Percentiles rank a stretch among this genome's conserved stretches.
Conservation (phyloP, 2,329 filamentous ascomycete genomes). For the Plenodomus lindquistii region DNA sequence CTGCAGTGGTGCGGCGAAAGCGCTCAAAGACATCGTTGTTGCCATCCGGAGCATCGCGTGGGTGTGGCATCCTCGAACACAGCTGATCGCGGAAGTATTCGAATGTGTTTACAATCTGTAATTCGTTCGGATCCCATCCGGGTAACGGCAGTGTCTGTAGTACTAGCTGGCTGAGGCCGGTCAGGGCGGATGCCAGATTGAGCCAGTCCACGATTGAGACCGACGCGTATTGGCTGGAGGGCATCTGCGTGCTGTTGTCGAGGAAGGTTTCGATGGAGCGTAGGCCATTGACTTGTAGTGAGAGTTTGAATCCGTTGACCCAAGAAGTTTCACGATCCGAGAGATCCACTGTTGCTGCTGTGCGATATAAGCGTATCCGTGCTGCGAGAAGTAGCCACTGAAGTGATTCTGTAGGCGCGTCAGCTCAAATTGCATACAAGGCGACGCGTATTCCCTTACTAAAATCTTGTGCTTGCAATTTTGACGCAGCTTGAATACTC, state of each 20-base stretch:
- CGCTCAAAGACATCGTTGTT: constrained; percentile 39
- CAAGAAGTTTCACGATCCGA: constrained; percentile 35
- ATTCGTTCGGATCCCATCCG: constrained; percentile 38
- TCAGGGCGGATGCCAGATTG: constrained; percentile 33
- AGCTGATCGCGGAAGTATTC: constrained; percentile 40
- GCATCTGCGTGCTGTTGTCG: constrained; percentile 35
- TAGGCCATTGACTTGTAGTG: constrained; percentile 36
- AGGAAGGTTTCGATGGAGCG: constrained; percentile 40
- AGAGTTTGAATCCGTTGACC: constrained; percentile 42
- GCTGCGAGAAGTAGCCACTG: constrained; percentile 39
- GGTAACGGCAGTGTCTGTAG: constrained; percentile 34
- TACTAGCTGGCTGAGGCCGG: constrained; percentile 34
- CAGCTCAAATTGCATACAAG: background rate
- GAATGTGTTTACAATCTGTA: constrained; percentile 38
- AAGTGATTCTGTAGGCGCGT: constrained; percentile 25
- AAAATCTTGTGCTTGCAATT: constrained; percentile 35
- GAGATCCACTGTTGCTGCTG: constrained; percentile 31
- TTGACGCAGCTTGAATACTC: constrained; percentile 31
- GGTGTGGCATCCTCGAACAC: constrained; percentile 35
- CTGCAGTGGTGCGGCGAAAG: constrained; percentile 39
- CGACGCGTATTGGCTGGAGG: constrained; percentile 31
- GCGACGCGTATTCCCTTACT: constrained; percentile 21
- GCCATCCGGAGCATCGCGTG: constrained; percentile 24
- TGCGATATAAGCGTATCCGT: constrained; percentile 34
- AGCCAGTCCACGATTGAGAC: constrained; percentile 41